Evolutionary conservation across 1,284 basidiomycete species (phyloP).

Genomic region (Kwoniella shivajii): DNA sequence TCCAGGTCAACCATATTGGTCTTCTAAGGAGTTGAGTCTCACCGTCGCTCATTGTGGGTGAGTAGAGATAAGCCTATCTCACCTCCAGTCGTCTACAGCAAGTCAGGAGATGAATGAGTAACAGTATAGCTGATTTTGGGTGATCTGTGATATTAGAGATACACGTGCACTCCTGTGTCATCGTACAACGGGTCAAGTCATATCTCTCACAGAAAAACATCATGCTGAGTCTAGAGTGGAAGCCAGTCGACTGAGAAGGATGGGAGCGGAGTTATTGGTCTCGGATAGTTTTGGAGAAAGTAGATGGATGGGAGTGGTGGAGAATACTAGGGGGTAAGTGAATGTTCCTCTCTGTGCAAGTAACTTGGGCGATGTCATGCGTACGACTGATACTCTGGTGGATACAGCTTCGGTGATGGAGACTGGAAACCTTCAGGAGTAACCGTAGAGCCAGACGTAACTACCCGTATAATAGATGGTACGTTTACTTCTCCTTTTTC

Average conservation of each 20-base stretch:
- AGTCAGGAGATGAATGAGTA: not conserved
- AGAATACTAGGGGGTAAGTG: conserved; percentile 82
- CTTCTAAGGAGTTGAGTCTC: conserved; percentile 67
- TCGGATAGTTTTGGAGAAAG: conserved; percentile 95
- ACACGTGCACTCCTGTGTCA: conserved; percentile 84
- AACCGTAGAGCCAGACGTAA: conserved; percentile 93
- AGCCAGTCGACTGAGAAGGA: conserved; percentile 76
- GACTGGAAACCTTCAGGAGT: conserved; percentile 88
- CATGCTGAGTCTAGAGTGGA: conserved; percentile 89
- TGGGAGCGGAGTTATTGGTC: conserved; percentile 79
- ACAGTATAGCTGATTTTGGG: no score
- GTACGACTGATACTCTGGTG: not conserved
- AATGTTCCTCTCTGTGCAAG: no score
- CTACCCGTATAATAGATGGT: conserved; percentile 76
- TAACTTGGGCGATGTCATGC: not conserved
- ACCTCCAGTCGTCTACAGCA: not conserved
- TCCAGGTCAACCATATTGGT: conserved; percentile 75
- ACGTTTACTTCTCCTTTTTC: conserved; percentile 23
- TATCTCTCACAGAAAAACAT: conserved; percentile 85
- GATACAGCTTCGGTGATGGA: conserved; percentile 78
- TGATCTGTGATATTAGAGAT: conserved; percentile 62
- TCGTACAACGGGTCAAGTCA: conserved; percentile 68
- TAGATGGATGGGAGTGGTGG: conserved; percentile 93
- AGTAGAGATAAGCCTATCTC: conserved; percentile 30
- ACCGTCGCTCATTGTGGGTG: conserved; percentile 94